Percentiles rank a stretch among this genome's conserved stretches.
These are phyloP conservation scores for Hsuehochloa calcarea DNA, from an alignment of 176 grass and related monocot species.

Conservation along the genomic window DNA sequence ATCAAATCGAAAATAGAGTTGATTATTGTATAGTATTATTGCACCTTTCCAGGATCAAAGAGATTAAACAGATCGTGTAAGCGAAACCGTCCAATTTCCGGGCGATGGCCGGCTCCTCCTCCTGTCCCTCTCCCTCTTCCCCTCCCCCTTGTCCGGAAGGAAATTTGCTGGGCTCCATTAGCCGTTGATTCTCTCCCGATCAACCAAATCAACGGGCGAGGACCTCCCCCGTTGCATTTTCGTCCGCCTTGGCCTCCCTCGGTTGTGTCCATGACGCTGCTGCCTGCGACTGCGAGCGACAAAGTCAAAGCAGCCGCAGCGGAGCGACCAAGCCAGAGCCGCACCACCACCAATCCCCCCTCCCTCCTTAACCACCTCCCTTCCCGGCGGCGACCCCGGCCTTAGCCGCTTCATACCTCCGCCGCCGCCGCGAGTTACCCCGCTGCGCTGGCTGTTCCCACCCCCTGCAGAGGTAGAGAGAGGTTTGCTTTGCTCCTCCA, in stretches of 20 bases:
- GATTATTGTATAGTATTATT: no score
- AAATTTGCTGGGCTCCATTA: no score
- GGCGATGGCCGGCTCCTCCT: no score
- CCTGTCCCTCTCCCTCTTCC: no score
- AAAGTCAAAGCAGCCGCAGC: background rate
- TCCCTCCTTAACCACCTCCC: background rate
- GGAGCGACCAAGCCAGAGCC: background rate
- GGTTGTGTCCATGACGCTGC: background rate
- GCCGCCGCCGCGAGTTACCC: background rate
- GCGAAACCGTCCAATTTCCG: no score
- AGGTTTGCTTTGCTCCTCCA: slow-evolving; percentile 9
- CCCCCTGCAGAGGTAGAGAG: background rate
- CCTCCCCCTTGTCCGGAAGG: no score
- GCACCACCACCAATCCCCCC: background rate
- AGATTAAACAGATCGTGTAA: no score
- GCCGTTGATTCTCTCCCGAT: no score
- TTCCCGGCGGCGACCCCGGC: background rate
- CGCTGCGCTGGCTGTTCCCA: background rate
- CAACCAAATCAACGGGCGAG: no score
- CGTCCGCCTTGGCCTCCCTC: background rate
- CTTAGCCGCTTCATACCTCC: background rate
- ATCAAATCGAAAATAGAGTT: no score
- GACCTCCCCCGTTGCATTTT: no score
- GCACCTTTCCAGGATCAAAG: no score
- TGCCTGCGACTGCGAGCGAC: background rate